Base-by-base conservation (phyloP, 352 stramenopile species). In the Peronospora destructor region DNA sequence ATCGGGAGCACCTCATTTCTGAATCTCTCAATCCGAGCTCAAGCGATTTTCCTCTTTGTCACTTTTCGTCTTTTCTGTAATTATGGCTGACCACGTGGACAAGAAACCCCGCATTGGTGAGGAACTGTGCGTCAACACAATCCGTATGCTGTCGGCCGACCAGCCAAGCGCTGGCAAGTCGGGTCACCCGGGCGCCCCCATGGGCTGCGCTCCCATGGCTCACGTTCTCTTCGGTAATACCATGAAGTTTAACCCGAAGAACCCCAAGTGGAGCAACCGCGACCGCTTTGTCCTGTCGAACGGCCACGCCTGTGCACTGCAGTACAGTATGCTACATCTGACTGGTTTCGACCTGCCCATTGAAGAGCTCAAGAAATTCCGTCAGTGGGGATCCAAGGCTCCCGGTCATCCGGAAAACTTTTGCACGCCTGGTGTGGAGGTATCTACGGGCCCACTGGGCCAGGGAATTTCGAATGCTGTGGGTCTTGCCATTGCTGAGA, bases 231-330 rank as follows among this genome's bases (percentile, higher is more conserved):
- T 96, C 76, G 84, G 74, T 53, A 90, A 97, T 67, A 74, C 73
- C 34, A 92, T 94, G 84, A 83, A 82, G 53, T 91, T 87, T 59
- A 91, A 90, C 66, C 79, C 77, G 42, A 88, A 84, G 65, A 88
- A 91, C 63, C 79, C 82, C 14, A 75, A 79, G 61, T 94, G 84
- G 85, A 92, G 83, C 70, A 98, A 97, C 73, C 94, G 97, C 35
- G 97, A 99, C 82, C 94, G 97, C 64, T 99, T 99, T 68, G 93
- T 99, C 45, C 83, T 99, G 44, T 98, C 87, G 42, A 99, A 99
- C 71, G 97, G 97, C 53, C 97, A 99, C 74, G 94, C 90, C 26
- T 99, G 96, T 76, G 95, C 96, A 29, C 84, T 99, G 46, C 95
- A 98, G 70, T 99, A 99, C 82, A 89, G 84, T 37, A 99, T 99